Evolutionary conservation across 2,329 filamentous ascomycete genomes (phyloP), one percentile per base, ranked within the genome.

Genomic region (Aspergillus versicolor): DNA sequence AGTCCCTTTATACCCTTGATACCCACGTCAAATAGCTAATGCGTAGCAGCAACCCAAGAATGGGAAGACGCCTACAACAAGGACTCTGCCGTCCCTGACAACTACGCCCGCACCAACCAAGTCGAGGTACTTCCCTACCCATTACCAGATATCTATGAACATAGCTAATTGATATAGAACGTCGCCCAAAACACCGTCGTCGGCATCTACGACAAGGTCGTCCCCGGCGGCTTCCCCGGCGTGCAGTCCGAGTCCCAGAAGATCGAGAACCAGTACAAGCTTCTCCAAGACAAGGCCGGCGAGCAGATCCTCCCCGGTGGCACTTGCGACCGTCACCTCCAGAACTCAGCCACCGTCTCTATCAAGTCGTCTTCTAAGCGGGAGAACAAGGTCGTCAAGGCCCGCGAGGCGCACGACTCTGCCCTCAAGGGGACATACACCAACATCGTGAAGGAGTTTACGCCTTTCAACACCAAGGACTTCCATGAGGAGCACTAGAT

Each of bases 181-280:
- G 49, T 57, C 21, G 55, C 55, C 15, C 55, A 57, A 15, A 57
- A 53, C 22, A 57, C 55, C 15, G 49, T 57, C 13, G 55, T 57
- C 1, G 41, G 22, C 1, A 38, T 57, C 19, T 57, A 57, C 37
- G 55, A 57, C 44, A 44, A 38, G 19, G 32, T 40, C 24, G 40
- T 44, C 22, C 49, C 43, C 6, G 55, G 55, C 8, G 55, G 55
- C 0, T 53, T 57, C 21, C 41, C 47, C 15, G 48, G 47, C 15
- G 40, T 57, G 5, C 55, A 57, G 30, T 19, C 43, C 2, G 24
- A 53, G 30, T 57, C 27, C 32, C 11, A 7, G 6, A 53, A 53
- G 7, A 57, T 57, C 55, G 4, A 48, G 15, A 22, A 48, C 38
- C 55, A 57, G 44, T 57, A 57, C 37, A 37, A 44, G 13, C 44